A percentile compares a stretch with the other conserved stretches of the same genome.
These are phyloP conservation scores for Pseudocercospora vitis DNA, from an alignment of 2,329 filamentous ascomycete species.

Conservation along the genomic window DNA sequence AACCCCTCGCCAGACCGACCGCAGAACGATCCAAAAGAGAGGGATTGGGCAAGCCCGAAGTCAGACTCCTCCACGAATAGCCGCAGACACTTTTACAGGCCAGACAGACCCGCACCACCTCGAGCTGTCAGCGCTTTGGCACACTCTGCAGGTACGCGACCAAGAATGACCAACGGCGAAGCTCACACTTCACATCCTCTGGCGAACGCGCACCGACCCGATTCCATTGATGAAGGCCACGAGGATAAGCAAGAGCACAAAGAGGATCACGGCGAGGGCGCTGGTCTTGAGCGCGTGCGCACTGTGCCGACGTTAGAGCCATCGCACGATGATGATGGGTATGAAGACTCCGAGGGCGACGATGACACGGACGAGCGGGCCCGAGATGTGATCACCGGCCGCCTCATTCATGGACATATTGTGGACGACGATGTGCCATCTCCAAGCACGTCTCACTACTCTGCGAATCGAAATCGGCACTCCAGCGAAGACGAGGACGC, in stretches of 20 bases:
- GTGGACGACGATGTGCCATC: conserved; percentile 83
- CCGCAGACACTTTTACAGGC: conserved; percentile 12
- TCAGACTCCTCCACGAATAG: conserved; percentile 21
- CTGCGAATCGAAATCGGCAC: conserved; percentile 47
- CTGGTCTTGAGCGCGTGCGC: conserved; percentile 23
- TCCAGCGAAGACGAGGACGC: conserved; percentile 53
- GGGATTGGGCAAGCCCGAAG: conserved; percentile 31
- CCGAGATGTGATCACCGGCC: conserved; percentile 85
- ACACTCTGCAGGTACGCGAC: conserved; percentile 19
- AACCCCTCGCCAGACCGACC: conserved; percentile 16
- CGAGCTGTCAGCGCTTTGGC: conserved; percentile 27
- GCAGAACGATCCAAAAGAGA: conserved; percentile 25
- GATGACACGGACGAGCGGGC: conserved; percentile 57
- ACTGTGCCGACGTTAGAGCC: conserved; percentile 33
- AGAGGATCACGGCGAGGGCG: conserved; percentile 5
- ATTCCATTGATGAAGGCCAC: conserved; percentile 27
- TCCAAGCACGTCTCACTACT: conserved; percentile 64
- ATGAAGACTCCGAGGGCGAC: conserved; percentile 37
- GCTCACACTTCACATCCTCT: conserved; percentile 35
- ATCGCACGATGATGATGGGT: conserved; percentile 35
- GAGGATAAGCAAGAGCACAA: conserved; percentile 3
- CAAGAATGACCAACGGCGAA: conserved; percentile 32
- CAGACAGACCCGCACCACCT: conserved; percentile 13
- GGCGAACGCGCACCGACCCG: conserved; percentile 34
- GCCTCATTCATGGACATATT: conserved; percentile 89